phyloP scores from a whole-genome alignment of 2,329 filamentous ascomycete genomes.

The Alternaria alternata region DNA sequence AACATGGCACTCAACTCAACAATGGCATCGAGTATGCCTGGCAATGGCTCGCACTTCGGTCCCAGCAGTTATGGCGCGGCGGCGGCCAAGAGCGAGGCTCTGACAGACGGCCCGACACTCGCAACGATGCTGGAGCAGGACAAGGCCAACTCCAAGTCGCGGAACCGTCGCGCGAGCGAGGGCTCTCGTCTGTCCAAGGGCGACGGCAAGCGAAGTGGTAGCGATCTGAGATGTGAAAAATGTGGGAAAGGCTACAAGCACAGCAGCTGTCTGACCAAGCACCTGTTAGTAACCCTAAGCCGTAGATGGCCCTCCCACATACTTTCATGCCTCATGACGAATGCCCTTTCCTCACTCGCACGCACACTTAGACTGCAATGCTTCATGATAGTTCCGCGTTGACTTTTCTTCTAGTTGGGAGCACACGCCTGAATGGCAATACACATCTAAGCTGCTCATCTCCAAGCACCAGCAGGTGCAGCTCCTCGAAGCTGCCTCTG shows the following conservation, averaged over 20 bases:
- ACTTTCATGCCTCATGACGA: slow-evolving; percentile 52
- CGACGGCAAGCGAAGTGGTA: slow-evolving; percentile 78
- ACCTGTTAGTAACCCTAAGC: slow-evolving; percentile 88
- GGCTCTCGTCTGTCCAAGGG: slow-evolving; percentile 83
- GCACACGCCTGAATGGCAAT: slow-evolving; percentile 97
- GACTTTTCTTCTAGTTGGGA: slow-evolving; percentile 80
- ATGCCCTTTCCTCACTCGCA: slow-evolving; percentile 43
- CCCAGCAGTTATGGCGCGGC: slow-evolving; percentile 46
- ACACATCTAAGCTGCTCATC: slow-evolving; percentile 96
- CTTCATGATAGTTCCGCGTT: slow-evolving; percentile 37
- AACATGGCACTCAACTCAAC: slow-evolving; percentile 66
- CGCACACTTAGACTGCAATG: slow-evolving; percentile 17
- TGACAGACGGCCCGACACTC: slow-evolving; percentile 73
- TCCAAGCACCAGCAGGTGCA: slow-evolving; percentile 99
- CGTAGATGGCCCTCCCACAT: slow-evolving; percentile 51
- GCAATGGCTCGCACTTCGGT: slow-evolving; percentile 53
- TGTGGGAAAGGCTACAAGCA: slow-evolving; percentile 99
- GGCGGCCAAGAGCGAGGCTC: slow-evolving; percentile 63
- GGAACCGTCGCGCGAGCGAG: slow-evolving; percentile 77
- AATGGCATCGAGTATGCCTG: slow-evolving; percentile 73
- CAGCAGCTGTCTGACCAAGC: slow-evolving; percentile 99
- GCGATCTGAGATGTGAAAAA: slow-evolving; percentile 93
- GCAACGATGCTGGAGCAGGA: slow-evolving; percentile 55
- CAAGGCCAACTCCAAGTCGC: slow-evolving; percentile 59
- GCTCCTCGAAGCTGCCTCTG: slow-evolving; percentile 94